Percentiles rank a stretch among this genome's conserved stretches.
phyloP scores from a whole-genome alignment of 345 rosid species.

The Raphanus raphanistrum region DNA sequence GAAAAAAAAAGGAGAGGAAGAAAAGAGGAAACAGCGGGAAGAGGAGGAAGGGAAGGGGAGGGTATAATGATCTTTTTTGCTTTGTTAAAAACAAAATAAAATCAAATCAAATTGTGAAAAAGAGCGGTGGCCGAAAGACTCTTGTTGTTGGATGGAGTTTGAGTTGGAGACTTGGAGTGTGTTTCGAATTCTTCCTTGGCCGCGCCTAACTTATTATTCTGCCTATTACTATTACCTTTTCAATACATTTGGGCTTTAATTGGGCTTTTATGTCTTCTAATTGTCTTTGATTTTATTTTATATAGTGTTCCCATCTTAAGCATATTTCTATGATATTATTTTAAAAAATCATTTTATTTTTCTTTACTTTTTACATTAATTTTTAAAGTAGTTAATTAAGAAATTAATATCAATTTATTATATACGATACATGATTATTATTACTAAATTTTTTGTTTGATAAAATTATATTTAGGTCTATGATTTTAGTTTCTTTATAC shows the following conservation, averaged over 20 bases:
- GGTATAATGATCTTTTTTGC: neutral
- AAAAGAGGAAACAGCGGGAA: conserved; percentile 43
- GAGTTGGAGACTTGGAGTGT: neutral
- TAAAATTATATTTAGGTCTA: too few species aligned
- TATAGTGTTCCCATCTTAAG: too few species aligned
- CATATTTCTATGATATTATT: too few species aligned
- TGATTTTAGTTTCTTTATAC: too few species aligned
- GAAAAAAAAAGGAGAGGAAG: neutral
- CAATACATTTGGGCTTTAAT: neutral
- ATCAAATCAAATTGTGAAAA: neutral
- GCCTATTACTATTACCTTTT: neutral
- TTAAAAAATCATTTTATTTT: too few species aligned
- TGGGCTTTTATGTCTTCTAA: neutral
- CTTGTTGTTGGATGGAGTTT: conserved; percentile 2
- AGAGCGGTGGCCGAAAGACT: conserved; percentile 32
- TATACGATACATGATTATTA: too few species aligned
- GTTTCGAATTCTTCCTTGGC: conserved; percentile 27
- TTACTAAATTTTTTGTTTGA: too few species aligned
- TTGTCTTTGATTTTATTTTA: too few species aligned
- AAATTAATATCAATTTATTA: too few species aligned
- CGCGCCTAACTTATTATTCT: conserved; percentile 26
- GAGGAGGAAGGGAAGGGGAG: too few species aligned
- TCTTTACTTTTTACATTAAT: too few species aligned
- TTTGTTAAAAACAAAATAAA: neutral
- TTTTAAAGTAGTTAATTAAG: too few species aligned